These are phyloP conservation scores for Phytophthora chlamydospora DNA, from an alignment of 352 stramenopile species.

Conservation along the genomic window DNA sequence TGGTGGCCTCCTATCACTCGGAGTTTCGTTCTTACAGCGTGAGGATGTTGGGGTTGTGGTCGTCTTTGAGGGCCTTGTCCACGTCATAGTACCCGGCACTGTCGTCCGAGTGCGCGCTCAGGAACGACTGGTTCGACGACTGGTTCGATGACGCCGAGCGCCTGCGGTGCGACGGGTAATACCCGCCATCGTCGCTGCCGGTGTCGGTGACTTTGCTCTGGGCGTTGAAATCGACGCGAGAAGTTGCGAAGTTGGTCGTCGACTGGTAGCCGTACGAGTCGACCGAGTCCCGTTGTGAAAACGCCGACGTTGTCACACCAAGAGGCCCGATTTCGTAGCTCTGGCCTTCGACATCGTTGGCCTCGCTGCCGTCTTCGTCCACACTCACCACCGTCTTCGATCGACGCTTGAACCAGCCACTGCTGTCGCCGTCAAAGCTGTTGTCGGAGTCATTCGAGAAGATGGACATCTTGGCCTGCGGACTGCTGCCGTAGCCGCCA, in stretches of 20 bases:
- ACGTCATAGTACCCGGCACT: constrained; percentile 61
- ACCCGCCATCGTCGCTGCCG: constrained; percentile 35
- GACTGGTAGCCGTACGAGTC: constrained; percentile 41
- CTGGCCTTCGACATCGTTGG: constrained; percentile 25
- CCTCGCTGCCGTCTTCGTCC: constrained; percentile 25
- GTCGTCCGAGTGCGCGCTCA: constrained; percentile 69
- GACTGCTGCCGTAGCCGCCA: constrained; percentile 26
- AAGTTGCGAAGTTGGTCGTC: constrained; percentile 25
- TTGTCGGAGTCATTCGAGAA: constrained; percentile 46
- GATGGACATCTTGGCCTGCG: constrained; percentile 48
- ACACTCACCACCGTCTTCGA: constrained; percentile 57
- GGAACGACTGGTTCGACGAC: constrained; percentile 62
- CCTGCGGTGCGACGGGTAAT: constrained; percentile 31
- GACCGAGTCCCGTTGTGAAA: constrained; percentile 27
- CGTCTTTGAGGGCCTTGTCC: constrained; percentile 26
- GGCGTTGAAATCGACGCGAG: constrained; percentile 35
- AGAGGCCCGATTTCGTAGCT: constrained; percentile 35
- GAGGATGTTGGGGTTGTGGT: constrained; percentile 24
- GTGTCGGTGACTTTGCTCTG: constrained; percentile 39
- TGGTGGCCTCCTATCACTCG: constrained; percentile 30
- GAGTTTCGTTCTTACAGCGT: constrained; percentile 38
- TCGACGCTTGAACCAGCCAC: constrained; percentile 47
- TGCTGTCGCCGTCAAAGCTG: constrained; percentile 48
- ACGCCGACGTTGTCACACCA: constrained; percentile 32
- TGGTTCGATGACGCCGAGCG: constrained; percentile 49